phyloP scores from a whole-genome alignment of 1,139 yeast species.

The Debaryomyces sp. region DNA sequence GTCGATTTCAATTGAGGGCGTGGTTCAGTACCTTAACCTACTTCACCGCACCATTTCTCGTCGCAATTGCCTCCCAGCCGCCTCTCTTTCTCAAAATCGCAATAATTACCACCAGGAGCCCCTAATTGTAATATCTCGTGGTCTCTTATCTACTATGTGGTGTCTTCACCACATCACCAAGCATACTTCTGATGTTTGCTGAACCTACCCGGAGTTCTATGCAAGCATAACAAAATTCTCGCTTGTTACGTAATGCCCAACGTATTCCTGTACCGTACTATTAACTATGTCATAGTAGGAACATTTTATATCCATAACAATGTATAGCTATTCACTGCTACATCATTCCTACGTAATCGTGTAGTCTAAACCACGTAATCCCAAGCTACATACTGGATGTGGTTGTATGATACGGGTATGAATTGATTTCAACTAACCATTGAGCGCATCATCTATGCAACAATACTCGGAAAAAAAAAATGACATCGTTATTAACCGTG shows the following conservation, averaged over 20 bases:
- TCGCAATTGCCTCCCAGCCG: not conserved
- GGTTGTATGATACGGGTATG: not conserved
- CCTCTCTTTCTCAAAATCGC: not conserved
- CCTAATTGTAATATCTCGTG: not conserved
- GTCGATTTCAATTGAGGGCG: not conserved
- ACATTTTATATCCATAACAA: not conserved
- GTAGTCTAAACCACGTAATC: not conserved
- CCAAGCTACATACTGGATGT: not conserved
- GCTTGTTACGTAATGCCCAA: not conserved
- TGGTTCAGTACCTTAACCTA: not conserved
- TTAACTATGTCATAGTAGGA: not conserved
- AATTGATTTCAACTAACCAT: not conserved
- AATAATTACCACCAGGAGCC: not conserved
- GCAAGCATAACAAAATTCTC: slow-evolving; percentile 2
- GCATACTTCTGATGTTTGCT: not conserved
- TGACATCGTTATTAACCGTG: slow-evolving; percentile 5
- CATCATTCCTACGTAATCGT: not conserved
- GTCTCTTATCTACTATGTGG: not conserved
- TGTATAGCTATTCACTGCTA: not conserved
- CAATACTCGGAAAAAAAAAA: slow-evolving; percentile 1
- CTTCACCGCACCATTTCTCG: not conserved
- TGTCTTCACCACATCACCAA: not conserved
- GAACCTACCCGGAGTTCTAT: not conserved
- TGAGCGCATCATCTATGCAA: not conserved
- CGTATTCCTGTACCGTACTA: not conserved